phyloP scores from a whole-genome alignment of 2,329 filamentous ascomycete species.

The Diplocarpon rosae region DNA sequence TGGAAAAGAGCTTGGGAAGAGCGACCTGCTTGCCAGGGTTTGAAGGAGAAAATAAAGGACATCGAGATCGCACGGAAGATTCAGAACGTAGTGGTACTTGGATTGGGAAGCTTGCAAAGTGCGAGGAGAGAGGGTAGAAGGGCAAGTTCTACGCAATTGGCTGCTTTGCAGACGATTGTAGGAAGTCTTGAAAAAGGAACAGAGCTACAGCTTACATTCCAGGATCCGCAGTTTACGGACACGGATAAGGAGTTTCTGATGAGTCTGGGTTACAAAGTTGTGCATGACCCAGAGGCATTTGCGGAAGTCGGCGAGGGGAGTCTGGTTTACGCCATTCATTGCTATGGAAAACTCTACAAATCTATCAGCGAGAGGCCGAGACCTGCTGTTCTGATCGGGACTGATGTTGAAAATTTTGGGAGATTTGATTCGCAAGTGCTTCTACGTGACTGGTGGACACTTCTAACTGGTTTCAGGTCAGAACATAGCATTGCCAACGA shows the following conservation, averaged over 20 bases:
- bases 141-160: constrained; percentile 24
- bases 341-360: constrained; percentile 25
- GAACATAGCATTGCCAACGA: constrained; percentile 9
- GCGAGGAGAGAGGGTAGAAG: constrained; percentile 22
- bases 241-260: constrained; percentile 24
- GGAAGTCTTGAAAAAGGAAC: constrained; percentile 11
- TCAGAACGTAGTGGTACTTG: constrained; percentile 23
- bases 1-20: constrained; percentile 23
- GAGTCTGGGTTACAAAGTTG: constrained; percentile 18
- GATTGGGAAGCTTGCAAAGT: constrained; percentile 26
- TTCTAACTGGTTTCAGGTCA: constrained; percentile 7
- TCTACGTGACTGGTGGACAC: neutral
- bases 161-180: constrained; percentile 22
- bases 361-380: constrained; percentile 14
- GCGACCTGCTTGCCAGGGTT: constrained; percentile 11
- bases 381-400: constrained; percentile 24
- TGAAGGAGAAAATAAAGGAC: constrained; percentile 13
- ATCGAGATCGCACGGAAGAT: constrained; percentile 10
- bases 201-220: constrained; percentile 13
- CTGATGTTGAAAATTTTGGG: constrained; percentile 23
- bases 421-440: constrained; percentile 17
- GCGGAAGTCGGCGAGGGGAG: constrained; percentile 16
- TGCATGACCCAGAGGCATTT: constrained; percentile 25
- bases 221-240: constrained; percentile 26
- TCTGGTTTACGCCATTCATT: constrained; percentile 28